phyloP scores from a whole-genome alignment of 2,329 filamentous ascomycete species.

The Blastomyces percursus region DNA sequence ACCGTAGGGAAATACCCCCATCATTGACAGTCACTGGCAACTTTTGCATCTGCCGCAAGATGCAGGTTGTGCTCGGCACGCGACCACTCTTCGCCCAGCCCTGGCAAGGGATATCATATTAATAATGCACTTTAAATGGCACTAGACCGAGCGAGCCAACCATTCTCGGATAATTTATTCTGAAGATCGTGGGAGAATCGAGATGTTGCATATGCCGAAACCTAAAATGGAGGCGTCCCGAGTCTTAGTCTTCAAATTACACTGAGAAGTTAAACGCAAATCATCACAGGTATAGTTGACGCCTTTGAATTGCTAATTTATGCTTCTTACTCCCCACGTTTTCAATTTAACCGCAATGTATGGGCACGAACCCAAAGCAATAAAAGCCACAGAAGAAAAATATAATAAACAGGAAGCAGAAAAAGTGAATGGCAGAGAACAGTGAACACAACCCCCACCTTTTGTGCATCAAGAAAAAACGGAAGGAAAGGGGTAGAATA shows the following conservation, averaged over 20 bases:
- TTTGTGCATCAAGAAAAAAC: background rate
- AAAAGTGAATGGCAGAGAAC: background rate
- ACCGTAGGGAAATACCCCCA: background rate
- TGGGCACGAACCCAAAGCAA: background rate
- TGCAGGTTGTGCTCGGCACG: background rate
- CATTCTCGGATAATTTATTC: background rate
- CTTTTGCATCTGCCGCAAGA: background rate
- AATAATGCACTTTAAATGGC: background rate
- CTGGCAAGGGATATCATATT: background rate
- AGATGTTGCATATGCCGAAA: background rate
- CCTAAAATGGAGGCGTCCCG: background rate
- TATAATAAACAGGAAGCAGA: background rate
- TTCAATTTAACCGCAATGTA: background rate
- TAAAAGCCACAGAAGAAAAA: background rate
- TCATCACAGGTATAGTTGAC: background rate
- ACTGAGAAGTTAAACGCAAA: background rate
- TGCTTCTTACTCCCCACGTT: background rate
- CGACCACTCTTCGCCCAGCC: background rate
- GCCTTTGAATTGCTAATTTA: background rate
- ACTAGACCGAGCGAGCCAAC: background rate
- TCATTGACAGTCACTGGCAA: background rate
- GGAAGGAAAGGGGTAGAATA: background rate
- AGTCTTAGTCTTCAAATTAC: background rate
- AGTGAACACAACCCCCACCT: background rate
- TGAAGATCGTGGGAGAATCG: background rate